Evolutionary conservation across 1,284 basidiomycete genomes (phyloP).

Genomic region (Earliella scabrosa): DNA sequence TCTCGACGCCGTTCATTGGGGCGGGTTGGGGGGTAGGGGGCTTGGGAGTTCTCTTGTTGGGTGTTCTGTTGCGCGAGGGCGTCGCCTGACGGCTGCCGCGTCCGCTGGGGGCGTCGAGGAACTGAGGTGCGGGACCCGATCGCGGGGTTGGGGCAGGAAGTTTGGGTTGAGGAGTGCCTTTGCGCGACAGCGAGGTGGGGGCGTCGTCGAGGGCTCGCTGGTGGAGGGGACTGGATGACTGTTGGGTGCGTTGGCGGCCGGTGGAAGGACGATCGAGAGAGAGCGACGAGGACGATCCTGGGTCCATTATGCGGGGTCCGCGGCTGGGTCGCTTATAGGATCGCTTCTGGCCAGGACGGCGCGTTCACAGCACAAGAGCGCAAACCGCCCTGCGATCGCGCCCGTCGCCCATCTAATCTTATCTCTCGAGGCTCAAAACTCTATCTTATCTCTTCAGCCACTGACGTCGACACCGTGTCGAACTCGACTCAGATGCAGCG

Average conservation of each 20-base stretch:
- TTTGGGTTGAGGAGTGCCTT: constrained; percentile 17
- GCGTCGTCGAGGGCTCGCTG: constrained; percentile 9
- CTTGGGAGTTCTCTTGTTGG: constrained; percentile 20
- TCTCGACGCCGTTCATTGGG: constrained; percentile 18
- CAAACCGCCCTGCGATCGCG: not conserved
- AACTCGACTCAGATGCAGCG: not conserved
- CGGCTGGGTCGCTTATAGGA: constrained; percentile 25
- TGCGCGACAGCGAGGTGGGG: constrained; percentile 7
- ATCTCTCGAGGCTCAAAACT: constrained; percentile 23
- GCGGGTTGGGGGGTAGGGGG: constrained; percentile 21
- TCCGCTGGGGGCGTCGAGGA: constrained; percentile 16
- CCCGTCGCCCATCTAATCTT: constrained; percentile 18
- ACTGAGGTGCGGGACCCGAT: constrained; percentile 14
- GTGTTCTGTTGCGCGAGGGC: constrained; percentile 20
- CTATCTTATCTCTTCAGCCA: not conserved
- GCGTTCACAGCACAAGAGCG: constrained; percentile 22
- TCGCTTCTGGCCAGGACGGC: constrained; percentile 21
- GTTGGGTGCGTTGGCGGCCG: constrained; percentile 10
- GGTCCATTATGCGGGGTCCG: constrained; percentile 20
- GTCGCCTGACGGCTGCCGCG: constrained; percentile 17
- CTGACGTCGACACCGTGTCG: not conserved
- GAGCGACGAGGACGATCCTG: constrained; percentile 15
- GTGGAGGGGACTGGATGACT: constrained; percentile 6
- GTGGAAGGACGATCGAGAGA: constrained; percentile 15
- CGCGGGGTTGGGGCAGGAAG: constrained; percentile 23